Evolutionary conservation across 495 filamentous ascomycete species (phyloP).

Genomic region (Tuber magnatum): DNA sequence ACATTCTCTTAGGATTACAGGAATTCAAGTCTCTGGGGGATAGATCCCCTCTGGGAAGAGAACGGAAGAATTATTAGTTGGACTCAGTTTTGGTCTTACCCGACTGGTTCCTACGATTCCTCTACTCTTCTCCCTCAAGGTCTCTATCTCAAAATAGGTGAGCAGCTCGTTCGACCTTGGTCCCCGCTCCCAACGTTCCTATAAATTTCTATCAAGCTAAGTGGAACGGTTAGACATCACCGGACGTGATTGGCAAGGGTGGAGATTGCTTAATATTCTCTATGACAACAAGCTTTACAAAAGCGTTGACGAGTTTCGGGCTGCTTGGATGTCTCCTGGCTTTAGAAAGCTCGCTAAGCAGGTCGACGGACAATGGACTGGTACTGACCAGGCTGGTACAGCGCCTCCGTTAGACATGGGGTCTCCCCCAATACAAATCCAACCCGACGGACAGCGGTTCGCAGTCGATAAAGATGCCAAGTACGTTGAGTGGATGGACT

Average conservation of each 20-base stretch:
- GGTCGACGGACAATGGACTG: slow-evolving; percentile 47
- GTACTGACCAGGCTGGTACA: slow-evolving; percentile 42
- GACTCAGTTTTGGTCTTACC: slow-evolving; percentile 44
- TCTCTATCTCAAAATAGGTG: slow-evolving; percentile 27
- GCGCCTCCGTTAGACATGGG: slow-evolving; percentile 42
- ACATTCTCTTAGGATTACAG: slow-evolving; percentile 39
- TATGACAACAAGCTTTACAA: slow-evolving; percentile 50
- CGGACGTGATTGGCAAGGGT: slow-evolving; percentile 46
- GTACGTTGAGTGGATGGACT: slow-evolving; percentile 52
- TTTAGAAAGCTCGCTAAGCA: slow-evolving; percentile 46
- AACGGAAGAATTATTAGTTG: slow-evolving; percentile 45
- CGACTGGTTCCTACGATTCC: slow-evolving; percentile 42
- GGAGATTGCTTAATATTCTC: slow-evolving; percentile 48
- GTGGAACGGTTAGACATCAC: slow-evolving; percentile 45
- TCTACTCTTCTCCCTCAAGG: slow-evolving; percentile 45
- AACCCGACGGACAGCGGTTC: slow-evolving; percentile 44
- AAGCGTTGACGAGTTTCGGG: slow-evolving; percentile 45
- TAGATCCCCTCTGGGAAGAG: slow-evolving; percentile 45
- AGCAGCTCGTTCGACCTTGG: neutral
- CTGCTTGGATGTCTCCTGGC: slow-evolving; percentile 43
- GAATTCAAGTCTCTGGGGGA: slow-evolving; percentile 44
- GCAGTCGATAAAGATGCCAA: slow-evolving; percentile 45
- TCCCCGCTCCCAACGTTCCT: neutral
- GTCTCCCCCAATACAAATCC: slow-evolving; percentile 43
- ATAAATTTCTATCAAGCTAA: slow-evolving; percentile 30